These are phyloP conservation scores for Daldinia concentrica DNA, from an alignment of 495 filamentous ascomycete genomes.

Conservation along the genomic window DNA sequence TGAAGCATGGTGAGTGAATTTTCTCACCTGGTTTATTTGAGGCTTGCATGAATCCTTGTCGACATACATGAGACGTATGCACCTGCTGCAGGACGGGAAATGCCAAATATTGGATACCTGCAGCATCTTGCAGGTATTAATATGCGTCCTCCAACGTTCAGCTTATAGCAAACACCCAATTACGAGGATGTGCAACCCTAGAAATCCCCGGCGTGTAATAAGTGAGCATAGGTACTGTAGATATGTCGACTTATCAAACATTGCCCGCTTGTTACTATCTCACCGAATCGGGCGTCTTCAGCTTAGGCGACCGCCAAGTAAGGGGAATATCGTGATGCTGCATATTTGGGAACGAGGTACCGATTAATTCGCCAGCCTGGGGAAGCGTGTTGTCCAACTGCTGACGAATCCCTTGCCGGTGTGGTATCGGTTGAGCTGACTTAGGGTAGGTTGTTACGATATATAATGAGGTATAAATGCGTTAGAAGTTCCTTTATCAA, in stretches of 20 bases:
- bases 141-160: conserved; percentile 10
- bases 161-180: conserved; percentile 21
- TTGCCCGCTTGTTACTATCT: conserved; percentile 1
- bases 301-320: background rate
- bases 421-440: background rate
- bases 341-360: background rate
- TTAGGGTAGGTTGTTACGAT: background rate
- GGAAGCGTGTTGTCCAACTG: background rate
- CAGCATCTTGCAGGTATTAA: conserved; percentile 19
- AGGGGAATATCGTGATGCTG: background rate
- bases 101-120: conserved; percentile 23
- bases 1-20: background rate
- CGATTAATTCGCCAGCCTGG: background rate
- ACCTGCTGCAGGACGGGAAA: background rate
- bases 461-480: background rate
- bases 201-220: conserved; percentile 5
- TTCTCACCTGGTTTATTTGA: background rate
- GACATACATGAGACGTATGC: conserved; percentile 12
- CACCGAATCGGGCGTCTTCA: background rate
- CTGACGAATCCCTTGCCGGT: conserved; percentile 5
- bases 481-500: background rate
- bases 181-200: background rate
- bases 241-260: conserved; percentile 4
- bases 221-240: background rate
- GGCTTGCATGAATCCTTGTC: background rate